Conservation (phyloP, 202 grass and related monocot species). For the Digitaria exilis region DNA sequence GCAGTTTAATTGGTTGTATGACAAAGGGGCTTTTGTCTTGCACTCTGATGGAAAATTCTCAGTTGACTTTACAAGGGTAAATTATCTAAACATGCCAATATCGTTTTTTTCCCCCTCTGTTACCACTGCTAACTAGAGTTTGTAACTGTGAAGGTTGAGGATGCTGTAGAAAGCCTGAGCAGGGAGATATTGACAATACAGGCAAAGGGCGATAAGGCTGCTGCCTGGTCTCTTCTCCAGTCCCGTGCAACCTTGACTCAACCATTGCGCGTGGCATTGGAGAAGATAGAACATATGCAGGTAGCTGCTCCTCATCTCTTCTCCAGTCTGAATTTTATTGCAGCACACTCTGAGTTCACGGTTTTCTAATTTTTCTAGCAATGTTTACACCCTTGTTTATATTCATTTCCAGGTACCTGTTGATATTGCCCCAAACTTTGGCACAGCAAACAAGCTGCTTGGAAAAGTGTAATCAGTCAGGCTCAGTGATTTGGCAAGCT, state of each 20-base stretch:
- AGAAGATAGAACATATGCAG: conserved; percentile 81
- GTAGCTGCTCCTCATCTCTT: conserved; percentile 23
- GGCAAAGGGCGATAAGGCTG: conserved; percentile 80
- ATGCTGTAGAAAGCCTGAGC: conserved; percentile 84
- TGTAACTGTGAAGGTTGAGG: conserved; percentile 64
- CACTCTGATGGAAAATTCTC: conserved; percentile 83
- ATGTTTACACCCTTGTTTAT: too few relatives aligned
- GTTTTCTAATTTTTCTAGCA: not conserved
- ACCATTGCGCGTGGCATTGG: conserved; percentile 75
- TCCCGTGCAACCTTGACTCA: conserved; percentile 70
- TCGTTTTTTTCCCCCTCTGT: not conserved
- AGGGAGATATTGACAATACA: conserved; percentile 94
- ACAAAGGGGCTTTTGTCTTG: conserved; percentile 86
- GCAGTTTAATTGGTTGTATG: conserved; percentile 96
- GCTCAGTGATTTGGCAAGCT: not conserved
- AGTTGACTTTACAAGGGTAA: conserved; percentile 89
- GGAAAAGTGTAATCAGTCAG: conserved; percentile 5
- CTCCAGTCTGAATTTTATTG: not conserved
- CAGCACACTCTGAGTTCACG: not conserved
- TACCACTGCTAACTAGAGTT: conserved; percentile 8
- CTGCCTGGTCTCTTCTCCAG: conserved; percentile 67
- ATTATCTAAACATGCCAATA: not conserved
- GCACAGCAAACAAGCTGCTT: conserved; percentile 57
- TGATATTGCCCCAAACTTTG: conserved; percentile 74
- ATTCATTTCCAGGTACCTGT: conserved; percentile 68